A percentile compares a stretch with the other conserved stretches of the same genome.
phyloP scores from a whole-genome alignment of 2,329 filamentous ascomycete genomes.

The Penicillium sp. region DNA sequence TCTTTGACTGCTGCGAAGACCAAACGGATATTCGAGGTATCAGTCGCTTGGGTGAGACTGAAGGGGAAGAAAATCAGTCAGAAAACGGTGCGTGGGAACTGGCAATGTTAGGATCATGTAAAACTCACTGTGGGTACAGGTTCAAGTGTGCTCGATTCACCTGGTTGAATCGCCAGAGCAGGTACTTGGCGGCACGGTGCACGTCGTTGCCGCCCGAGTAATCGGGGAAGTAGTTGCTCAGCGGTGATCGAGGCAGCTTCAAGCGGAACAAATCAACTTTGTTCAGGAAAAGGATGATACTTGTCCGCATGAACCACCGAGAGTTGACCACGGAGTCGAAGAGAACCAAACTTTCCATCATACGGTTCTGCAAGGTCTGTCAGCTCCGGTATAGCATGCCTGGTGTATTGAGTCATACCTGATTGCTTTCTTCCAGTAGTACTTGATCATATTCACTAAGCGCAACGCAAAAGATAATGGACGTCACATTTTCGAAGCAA shows the following conservation, averaged over 20 bases:
- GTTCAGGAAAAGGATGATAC: slow-evolving; percentile 97
- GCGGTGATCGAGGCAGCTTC: slow-evolving; percentile 82
- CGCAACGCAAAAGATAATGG: slow-evolving; percentile 98
- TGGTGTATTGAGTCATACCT: slow-evolving; percentile 56
- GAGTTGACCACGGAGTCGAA: slow-evolving; percentile 99
- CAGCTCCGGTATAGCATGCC: not conserved
- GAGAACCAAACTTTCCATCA: slow-evolving; percentile 96
- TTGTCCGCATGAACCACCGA: slow-evolving; percentile 97
- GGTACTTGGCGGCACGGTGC: slow-evolving; percentile 95
- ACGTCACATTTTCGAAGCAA: slow-evolving; percentile 99
- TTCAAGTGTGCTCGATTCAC: slow-evolving; percentile 96
- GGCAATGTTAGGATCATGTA: not conserved
- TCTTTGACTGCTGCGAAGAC: slow-evolving; percentile 99
- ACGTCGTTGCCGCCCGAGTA: slow-evolving; percentile 98
- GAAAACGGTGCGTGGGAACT: not conserved
- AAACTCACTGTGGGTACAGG: slow-evolving; percentile 89
- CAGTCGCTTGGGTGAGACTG: slow-evolving; percentile 95
- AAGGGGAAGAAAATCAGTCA: slow-evolving; percentile 24
- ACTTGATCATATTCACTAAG: slow-evolving; percentile 98
- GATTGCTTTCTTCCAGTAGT: slow-evolving; percentile 91
- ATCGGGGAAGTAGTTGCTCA: slow-evolving; percentile 95
- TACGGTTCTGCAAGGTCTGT: slow-evolving; percentile 73
- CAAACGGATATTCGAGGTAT: slow-evolving; percentile 95
- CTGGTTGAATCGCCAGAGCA: slow-evolving; percentile 98
- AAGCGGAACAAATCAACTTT: slow-evolving; percentile 98